Evolutionary conservation across 2,329 filamentous ascomycete genomes (phyloP), one percentile per base, ranked within the genome.

Genomic region (Hymenoscyphus occultus): DNA sequence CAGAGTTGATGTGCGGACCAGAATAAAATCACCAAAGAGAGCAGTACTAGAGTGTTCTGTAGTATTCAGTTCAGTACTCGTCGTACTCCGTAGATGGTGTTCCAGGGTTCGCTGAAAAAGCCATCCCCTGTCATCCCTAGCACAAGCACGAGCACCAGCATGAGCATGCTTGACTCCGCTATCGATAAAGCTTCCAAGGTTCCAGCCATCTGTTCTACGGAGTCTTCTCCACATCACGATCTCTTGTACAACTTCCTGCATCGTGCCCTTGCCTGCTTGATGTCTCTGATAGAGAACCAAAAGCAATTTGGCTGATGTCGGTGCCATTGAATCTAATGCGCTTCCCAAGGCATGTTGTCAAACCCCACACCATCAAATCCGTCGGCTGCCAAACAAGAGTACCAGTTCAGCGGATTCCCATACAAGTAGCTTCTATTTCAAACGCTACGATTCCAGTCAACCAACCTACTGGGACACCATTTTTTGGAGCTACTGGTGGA

Each of bases 221-320:
- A 14, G 5, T 16, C 54, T 19, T 13, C 57, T 57, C 56, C 56
- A 57, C 56, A 57, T n/a, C 28, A 22, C n/a, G 10, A 57, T 59
- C 3, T 48, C 19, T 48, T 56, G 32, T 35, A 12, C 62, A 60
- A 32, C 14, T 14, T 32, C 45, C 28, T 3, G 7, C n/a, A 13
- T 40, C 32, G 32, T 32, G 51, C 16, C 39, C 16, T 48, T 51
- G 3, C 19, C n/a, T 35, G 45, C 61, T 72, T 70, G 39, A 71
- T 71, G 68, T 68, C 67, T 71, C 64, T 68, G 61, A 42, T 45
- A 48, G 51, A 45, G 42, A 57, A 39, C 42, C 40, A 54, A n/a
- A 62, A 56, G 31, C 31, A 65, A 61, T 51, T 57, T 68, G 64
- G 72, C 73, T 74, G 70, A 76, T 76, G 74, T 76, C 73, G 71